Conservation (phyloP, 495 filamentous ascomycete species). For the Hypoxylon lienhwacheense region DNA sequence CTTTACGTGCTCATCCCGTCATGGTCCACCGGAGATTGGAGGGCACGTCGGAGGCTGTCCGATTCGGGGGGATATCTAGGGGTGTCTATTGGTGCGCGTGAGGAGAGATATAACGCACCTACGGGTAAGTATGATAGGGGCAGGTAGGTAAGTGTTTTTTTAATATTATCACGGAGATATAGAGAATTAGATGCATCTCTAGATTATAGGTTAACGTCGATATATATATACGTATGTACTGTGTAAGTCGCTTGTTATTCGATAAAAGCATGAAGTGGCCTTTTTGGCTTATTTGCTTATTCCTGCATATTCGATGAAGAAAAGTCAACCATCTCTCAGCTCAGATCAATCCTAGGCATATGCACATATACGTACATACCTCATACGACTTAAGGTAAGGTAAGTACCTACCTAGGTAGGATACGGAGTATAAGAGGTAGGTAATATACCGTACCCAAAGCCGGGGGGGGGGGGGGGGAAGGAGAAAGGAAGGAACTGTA, state of each 20-base stretch:
- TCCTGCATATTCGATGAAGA: no score
- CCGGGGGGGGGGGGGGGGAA: not conserved
- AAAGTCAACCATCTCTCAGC: not conserved
- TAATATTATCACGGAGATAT: no score
- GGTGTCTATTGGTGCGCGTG: conserved; percentile 36
- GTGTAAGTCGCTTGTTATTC: no score
- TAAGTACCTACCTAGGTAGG: no score
- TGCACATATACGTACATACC: not conserved
- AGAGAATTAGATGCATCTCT: no score
- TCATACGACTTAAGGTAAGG: not conserved
- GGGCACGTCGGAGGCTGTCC: conserved; percentile 19
- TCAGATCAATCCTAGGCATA: not conserved
- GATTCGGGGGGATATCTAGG: conserved; percentile 32
- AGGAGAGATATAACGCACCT: not conserved
- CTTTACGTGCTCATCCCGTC: conserved; percentile 11
- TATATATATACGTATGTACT: no score
- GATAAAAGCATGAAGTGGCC: no score
- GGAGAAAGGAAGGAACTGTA: no score
- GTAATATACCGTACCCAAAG: not conserved
- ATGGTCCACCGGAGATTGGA: conserved; percentile 10
- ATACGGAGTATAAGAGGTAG: not conserved
- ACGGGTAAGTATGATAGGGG: not conserved
- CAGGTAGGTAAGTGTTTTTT: no score
- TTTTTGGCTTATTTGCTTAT: no score
- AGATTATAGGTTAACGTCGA: no score